Evolutionary conservation across 129 eudicot species (phyloP), one percentile per base, ranked within the genome.

Genomic region (carrot (Daucus carota)): DNA sequence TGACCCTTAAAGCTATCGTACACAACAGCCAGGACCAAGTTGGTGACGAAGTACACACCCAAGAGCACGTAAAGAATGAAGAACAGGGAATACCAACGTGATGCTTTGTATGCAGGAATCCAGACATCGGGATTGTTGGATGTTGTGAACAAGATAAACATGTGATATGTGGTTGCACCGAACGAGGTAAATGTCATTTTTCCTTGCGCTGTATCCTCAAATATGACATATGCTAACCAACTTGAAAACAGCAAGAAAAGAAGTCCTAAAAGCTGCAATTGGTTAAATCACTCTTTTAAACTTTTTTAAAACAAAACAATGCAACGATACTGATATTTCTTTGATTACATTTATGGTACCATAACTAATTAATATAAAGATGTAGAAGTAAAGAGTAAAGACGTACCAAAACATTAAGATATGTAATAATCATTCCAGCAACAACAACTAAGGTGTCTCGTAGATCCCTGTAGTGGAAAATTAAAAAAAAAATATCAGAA

Each of bases 81-180:
- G 71, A 94, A 94, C 18, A 94, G 38, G 75, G 82, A 82, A 81
- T 87, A 89, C 97, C 96, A 91, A 38, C 98, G 90, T 42, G 98
- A 91, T 73, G 87, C 83, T 89, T 94, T 94, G 90, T 94, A 94
- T 59, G 98, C 98, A 60, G 98, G 98, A 89, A 89, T 89, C 98
- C 98, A 94, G 67, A 91, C 97, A 60, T 94, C 98, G 17, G 98
- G 98, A 83, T 89, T 94, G 84, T 94, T 94, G 85, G 98, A 89
- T 57, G 98, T 94, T 59, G 97, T 91, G 76, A 94, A 94, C 33
- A 94, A 75, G 74, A 94, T 85, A 82, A 94, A 91, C 98, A 94
- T 91, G 48, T 94, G 96, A 73, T 91, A 94, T 74, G 85, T 75
- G 14, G 98, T 94, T 63, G 81, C 72, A 43, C 92, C 87, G 76